Evolutionary conservation across 345 rosid species (phyloP).

Genomic region (Erysimum cheiranthoides): DNA sequence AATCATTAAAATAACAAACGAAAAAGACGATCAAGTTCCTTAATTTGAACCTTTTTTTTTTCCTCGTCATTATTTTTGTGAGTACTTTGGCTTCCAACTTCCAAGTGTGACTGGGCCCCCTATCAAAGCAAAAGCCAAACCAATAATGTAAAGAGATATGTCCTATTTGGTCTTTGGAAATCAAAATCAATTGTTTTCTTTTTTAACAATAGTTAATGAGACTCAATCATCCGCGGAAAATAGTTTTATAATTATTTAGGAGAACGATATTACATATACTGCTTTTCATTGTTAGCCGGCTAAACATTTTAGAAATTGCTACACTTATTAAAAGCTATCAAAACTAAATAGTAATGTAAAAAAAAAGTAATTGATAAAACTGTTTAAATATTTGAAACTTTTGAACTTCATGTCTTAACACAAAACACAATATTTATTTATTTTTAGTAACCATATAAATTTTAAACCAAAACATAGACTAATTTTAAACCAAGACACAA

Average conservation of each 20-base stretch:
- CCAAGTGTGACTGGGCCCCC: background rate
- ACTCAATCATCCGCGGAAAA: constrained; percentile 8
- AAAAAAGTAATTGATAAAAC: background rate
- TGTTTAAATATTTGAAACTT: background rate
- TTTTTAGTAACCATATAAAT: background rate
- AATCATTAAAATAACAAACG: background rate
- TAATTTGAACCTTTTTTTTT: background rate
- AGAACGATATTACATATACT: background rate
- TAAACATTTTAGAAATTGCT: background rate
- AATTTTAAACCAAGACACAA: background rate
- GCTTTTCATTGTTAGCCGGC: background rate
- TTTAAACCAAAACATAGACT: background rate
- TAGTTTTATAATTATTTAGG: background rate
- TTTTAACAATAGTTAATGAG: background rate
- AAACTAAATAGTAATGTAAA: background rate
- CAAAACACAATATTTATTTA: background rate
- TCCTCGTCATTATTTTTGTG: background rate
- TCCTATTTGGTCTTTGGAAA: constrained; percentile 10
- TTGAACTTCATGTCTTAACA: background rate
- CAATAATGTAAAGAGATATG: constrained; percentile 28
- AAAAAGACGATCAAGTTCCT: constrained; percentile 4
- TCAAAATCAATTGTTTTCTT: constrained; percentile 4
- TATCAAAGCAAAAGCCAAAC: constrained; percentile 19
- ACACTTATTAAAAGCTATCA: background rate
- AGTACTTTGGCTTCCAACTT: background rate